Base-by-base conservation (phyloP, 1,139 yeast genomes). In the Blastobotrys elegans region DNA sequence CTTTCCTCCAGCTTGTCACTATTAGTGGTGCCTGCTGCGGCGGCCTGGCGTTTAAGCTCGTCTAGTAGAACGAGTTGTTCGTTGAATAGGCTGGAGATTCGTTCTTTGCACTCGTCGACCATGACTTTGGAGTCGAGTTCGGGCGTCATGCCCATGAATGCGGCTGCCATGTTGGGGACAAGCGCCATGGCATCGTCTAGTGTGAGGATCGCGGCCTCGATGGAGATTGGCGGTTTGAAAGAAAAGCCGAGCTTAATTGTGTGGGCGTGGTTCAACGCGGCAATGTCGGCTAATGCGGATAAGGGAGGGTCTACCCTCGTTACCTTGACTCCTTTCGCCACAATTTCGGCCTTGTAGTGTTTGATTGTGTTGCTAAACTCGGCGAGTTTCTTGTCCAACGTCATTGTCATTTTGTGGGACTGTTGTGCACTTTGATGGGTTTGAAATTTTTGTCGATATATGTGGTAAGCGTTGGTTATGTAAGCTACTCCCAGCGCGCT, bases 201-300 rank as follows among this genome's bases (percentile, higher is more conserved):
- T 32, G 84, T 81, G 26, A 67, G 69, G 53, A 66, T 73, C 1
- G 84, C 82, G 0, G 87, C 79, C 14, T 66, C 71, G 41, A 67
- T 58, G 54, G 75, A 53, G 52, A 71, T 75, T 5, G 79, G 79
- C 1, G 89, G 85, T 56, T 81, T 79, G 65, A 81, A 83, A 1
- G 87, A 76, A 35, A 87, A 79, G 4, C 95, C 95, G 2, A 84
- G 71, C 63, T 85, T 86, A 2, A 95, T 86, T 1, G 84, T 73
- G 62, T 85, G 90, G 1, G 95, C 92, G 63, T 75, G 80, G n/a
- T 83, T 70, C 39, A 87, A 68, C 49, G 75, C 71, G 30, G 79
- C 64, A 13, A 84, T 63, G 60, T 86, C 87, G 10, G 61, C 63
- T 24, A 85, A 60, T 56, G 86, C 95, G 14, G 67, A 70, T 20